A percentile compares a stretch with the other conserved stretches of the same genome.
Conservation (phyloP, 192 early-diverging fungal species). For the Linnemannia schmuckeri region DNA sequence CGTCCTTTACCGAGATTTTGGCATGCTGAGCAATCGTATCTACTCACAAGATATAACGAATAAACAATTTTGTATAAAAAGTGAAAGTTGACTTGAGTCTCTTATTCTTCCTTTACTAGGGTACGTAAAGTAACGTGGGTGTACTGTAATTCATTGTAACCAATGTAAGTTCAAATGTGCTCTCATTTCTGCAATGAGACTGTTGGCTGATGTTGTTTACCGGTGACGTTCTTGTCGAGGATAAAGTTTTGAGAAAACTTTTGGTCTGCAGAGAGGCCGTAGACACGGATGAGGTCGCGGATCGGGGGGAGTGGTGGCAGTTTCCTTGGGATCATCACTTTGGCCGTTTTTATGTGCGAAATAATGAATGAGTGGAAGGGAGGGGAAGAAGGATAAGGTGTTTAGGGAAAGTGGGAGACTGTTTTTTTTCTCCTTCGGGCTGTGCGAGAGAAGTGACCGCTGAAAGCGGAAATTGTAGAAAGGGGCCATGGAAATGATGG, state of each 20-base stretch:
- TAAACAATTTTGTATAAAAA: no score
- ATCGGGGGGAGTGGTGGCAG: constrained; percentile 76
- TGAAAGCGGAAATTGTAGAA: background rate
- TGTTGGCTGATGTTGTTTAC: constrained; percentile 27
- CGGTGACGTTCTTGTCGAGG: constrained; percentile 85
- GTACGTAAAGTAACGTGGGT: no score
- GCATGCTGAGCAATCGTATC: constrained; percentile 78
- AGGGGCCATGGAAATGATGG: background rate
- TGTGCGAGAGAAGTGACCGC: background rate
- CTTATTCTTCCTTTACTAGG: background rate
- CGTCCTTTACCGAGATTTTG: constrained; percentile 64
- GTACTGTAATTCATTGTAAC: no score
- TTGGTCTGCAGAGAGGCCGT: constrained; percentile 77
- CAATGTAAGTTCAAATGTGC: background rate
- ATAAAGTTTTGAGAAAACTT: constrained; percentile 89
- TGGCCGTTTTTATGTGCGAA: no score
- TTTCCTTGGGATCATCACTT: constrained; percentile 38
- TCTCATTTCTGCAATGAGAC: background rate
- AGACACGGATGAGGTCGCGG: constrained; percentile 79
- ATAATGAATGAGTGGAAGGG: background rate
- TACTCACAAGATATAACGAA: constrained; percentile 7
- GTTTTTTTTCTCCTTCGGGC: background rate
- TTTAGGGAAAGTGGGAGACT: background rate
- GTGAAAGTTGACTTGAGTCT: background rate
- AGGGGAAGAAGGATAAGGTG: background rate